Conservation (phyloP, 2,329 filamentous ascomycete genomes). For the Apiospora arundinis region DNA sequence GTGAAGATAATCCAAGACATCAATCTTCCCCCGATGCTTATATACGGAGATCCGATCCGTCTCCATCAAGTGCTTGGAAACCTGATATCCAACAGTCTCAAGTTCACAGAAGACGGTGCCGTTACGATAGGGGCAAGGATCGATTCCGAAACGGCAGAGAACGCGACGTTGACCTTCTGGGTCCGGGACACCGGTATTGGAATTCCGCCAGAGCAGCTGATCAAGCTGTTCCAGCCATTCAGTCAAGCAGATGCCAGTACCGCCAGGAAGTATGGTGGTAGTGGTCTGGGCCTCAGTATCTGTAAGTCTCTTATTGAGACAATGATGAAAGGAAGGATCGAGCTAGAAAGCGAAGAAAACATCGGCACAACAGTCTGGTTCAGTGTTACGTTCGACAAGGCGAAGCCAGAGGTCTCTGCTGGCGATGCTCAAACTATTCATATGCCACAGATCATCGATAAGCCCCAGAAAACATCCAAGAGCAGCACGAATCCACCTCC, state of each 20-base stretch:
- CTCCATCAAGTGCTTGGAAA: constrained; percentile 78
- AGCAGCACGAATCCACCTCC: constrained; percentile 46
- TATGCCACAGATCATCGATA: constrained; percentile 49
- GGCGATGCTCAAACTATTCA: constrained; percentile 56
- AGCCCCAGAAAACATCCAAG: constrained; percentile 32
- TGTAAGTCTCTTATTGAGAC: constrained; percentile 94
- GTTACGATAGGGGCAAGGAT: constrained; percentile 83
- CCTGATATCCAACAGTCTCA: constrained; percentile 89
- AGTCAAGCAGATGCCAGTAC: constrained; percentile 92
- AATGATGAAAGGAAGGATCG: constrained; percentile 87
- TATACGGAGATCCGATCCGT: constrained; percentile 70
- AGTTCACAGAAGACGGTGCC: constrained; percentile 87
- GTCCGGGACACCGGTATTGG: constrained; percentile 92
- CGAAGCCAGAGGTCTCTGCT: constrained; percentile 64
- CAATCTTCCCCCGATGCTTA: constrained; percentile 74
- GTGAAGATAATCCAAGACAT: constrained; percentile 74
- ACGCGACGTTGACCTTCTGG: constrained; percentile 80
- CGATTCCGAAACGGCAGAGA: constrained; percentile 72
- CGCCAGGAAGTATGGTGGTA: constrained; percentile 89
- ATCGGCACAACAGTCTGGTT: constrained; percentile 78
- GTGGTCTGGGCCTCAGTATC: constrained; percentile 88
- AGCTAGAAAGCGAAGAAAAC: constrained; percentile 77
- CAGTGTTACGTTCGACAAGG: constrained; percentile 85
- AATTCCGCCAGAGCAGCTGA: constrained; percentile 80
- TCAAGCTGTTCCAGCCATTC: constrained; percentile 90